Base-by-base conservation (phyloP, 257 asterid species). In the Hygrophila difformis region DNA sequence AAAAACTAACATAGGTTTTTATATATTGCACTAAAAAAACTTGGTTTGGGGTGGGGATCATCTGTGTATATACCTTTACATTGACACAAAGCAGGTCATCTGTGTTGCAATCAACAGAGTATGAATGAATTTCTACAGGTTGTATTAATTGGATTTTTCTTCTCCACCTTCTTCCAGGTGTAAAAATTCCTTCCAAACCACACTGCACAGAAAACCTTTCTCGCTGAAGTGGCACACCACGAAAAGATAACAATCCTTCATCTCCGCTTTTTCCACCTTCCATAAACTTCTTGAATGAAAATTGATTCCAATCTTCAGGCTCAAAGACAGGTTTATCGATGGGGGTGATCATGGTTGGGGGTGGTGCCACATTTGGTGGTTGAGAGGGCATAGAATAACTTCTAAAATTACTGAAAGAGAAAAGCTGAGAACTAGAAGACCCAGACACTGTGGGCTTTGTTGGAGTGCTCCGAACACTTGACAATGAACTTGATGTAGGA, bases 371-470 rank as follows among this genome's bases (percentile, higher is more conserved):
- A 59, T 69, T 76, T 55, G 75, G 89, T 6, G 99, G 97, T 54
- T 86, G 77, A 49, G 97, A 83, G 59, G 95, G 80, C 99, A 91
- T 91, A 45, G 99, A 91, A 58, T 86, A 83, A 69, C 99, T 91
- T 75, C 99, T 82, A 60, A 82, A 80, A 64, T 91, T 53, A 57
- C 97, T 84, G 42, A 86, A 83, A 53, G 95, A 82, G 62, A 86
- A 86, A 44, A 86, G 67, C 76, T 82, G 97, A 45, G 99, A 83
- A 49, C 93, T 72, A 69, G 95, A 64, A 63, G 96, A 61, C 44
- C 65, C 78, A 24, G 99, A 53, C 36, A 65, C 45, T 49, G 61
- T 53, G 29, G 91, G 71, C 65, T 79, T 91, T 16, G 71, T 52
- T 51, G 99, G 59, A 11, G 95, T 28, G 74, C 72, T 81, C 42